A percentile compares a stretch with the other conserved stretches of the same genome.
Conservation (phyloP, 1,139 yeast species). For the Yamadazyma spencermartinsiae region DNA sequence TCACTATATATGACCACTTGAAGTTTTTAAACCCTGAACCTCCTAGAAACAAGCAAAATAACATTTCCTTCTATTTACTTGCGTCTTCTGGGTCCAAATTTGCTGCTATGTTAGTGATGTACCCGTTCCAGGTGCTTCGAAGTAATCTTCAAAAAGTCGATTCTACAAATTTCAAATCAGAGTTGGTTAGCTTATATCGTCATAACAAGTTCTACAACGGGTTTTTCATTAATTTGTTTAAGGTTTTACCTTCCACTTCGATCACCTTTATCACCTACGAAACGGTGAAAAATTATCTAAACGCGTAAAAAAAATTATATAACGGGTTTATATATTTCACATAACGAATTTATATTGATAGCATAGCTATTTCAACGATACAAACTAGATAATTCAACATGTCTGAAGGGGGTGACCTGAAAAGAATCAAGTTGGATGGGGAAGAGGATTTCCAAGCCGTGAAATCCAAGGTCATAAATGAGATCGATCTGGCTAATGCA, state of each 20-base stretch:
- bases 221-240: conserved; percentile 52
- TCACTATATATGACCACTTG: conserved; percentile 78
- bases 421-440: not conserved
- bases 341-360: no score
- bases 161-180: conserved; percentile 8
- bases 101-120: conserved; percentile 65
- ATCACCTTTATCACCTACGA: conserved; percentile 70
- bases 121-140: conserved; percentile 83
- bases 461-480: not conserved
- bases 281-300: conserved; percentile 28
- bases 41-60: conserved; percentile 22
- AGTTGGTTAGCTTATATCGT: conserved; percentile 39
- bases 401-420: not conserved
- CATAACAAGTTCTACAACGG: conserved; percentile 76
- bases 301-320: conserved; percentile 7
- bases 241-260: conserved; percentile 77
- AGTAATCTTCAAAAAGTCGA: conserved; percentile 66
- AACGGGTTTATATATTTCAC: not conserved
- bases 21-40: conserved; percentile 31
- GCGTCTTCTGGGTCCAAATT: conserved; percentile 73
- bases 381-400: no score
- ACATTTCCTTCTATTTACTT: conserved; percentile 56
- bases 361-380: no score
- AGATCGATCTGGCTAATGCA: not conserved
- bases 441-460: not conserved